Conservation (phyloP, 2,329 filamentous ascomycete genomes). For the Verticillium nubilum region DNA sequence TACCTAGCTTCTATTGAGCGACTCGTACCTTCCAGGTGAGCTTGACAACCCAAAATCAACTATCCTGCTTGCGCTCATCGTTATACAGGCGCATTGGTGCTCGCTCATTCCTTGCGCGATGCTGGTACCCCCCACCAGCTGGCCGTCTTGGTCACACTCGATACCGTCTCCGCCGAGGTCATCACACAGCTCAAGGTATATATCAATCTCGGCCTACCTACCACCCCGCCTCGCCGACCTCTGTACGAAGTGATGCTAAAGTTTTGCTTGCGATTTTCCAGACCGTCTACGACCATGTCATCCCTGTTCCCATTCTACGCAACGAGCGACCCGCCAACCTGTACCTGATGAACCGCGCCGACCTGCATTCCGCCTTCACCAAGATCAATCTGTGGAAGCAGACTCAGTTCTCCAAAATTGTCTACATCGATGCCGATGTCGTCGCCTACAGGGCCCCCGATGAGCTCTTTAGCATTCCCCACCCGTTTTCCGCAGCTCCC, state of each 20-base stretch:
- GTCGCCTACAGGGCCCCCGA: conserved; percentile 88
- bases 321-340: conserved; percentile 78
- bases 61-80: conserved; percentile 11
- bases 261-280: conserved; percentile 26
- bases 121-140: conserved; percentile 81
- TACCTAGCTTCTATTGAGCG: conserved; percentile 78
- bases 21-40: conserved; percentile 86
- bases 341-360: conserved; percentile 83
- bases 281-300: conserved; percentile 82
- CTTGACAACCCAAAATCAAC: conserved; percentile 12
- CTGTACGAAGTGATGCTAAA: neutral
- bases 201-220: neutral
- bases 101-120: conserved; percentile 93
- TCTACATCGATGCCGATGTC: conserved; percentile 92
- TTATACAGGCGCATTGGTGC: conserved; percentile 73
- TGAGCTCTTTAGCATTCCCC: conserved; percentile 71
- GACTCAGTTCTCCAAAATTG: conserved; percentile 82
- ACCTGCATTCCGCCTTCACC: conserved; percentile 89
- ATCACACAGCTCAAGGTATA: conserved; percentile 72
- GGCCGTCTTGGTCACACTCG: conserved; percentile 75
- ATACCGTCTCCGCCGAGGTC: conserved; percentile 69
- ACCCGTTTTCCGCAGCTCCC: conserved; percentile 67
- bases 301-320: conserved; percentile 74
- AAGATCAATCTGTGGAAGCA: conserved; percentile 95
- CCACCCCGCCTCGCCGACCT: neutral